Conservation (phyloP, 805 yeast genomes). For the Candida nitratophila region DNA sequence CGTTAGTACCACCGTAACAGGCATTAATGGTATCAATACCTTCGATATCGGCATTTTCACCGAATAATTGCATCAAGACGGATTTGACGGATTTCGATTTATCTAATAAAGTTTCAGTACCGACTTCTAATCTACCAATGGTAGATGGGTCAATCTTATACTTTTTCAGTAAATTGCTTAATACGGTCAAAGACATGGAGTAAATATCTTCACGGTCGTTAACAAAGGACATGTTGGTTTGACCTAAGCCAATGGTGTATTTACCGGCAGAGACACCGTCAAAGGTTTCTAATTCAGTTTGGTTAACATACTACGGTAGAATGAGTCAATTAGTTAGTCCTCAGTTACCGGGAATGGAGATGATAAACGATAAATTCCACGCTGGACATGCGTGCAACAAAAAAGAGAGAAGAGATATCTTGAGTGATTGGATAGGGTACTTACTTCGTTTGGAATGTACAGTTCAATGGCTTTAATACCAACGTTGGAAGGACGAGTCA, state of each 20-base stretch:
- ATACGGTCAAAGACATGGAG: conserved; percentile 88
- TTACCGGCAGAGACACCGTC: conserved; percentile 91
- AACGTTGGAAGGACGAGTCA: conserved; percentile 64
- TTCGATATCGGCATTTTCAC: conserved; percentile 84
- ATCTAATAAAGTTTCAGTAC: conserved; percentile 95
- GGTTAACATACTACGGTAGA: conserved; percentile 56
- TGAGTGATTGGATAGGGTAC: conserved; percentile 13
- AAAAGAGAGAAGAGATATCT: too few species aligned
- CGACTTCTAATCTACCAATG: conserved; percentile 95
- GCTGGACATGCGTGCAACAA: too few species aligned
- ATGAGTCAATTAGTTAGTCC: too few species aligned
- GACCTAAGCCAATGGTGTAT: conserved; percentile 97
- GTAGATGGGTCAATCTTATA: conserved; percentile 73
- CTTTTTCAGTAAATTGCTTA: conserved; percentile 68
- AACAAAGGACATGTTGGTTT: conserved; percentile 95
- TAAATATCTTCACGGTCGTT: conserved; percentile 96
- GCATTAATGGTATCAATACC: conserved; percentile 96
- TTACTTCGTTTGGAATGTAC: conserved; percentile 73
- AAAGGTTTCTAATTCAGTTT: conserved; percentile 74
- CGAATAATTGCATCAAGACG: conserved; percentile 89
- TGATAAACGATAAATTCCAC: too few species aligned
- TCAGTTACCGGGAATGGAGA: too few species aligned
- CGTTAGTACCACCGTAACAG: conserved; percentile 97
- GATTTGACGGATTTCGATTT: conserved; percentile 96
- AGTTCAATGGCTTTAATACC: conserved; percentile 97